Conservation (phyloP, 768 basidiomycete species). For the Butyriboletus loyo region DNA sequence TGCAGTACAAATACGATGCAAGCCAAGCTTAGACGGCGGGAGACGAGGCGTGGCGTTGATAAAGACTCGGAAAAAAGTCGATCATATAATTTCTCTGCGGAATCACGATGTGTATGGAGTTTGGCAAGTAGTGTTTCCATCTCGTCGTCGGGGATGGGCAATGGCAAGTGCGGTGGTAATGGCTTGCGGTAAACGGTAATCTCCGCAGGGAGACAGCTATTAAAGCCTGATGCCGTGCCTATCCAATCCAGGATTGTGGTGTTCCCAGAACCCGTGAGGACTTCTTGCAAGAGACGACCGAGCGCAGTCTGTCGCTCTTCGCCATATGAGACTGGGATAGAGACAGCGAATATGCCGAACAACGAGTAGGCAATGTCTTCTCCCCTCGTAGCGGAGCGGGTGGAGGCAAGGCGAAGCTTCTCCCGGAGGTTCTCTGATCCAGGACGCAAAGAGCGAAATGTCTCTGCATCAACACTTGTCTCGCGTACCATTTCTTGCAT, state of each 20-base stretch:
- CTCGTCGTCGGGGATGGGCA: conserved; percentile 2
- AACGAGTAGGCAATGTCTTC: conserved; percentile 29
- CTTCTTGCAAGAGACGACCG: conserved; percentile 18
- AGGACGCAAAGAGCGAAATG: conserved; percentile 11
- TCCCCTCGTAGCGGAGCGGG: conserved; percentile 16
- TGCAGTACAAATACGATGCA: conserved; percentile 13
- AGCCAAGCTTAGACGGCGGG: conserved; percentile 11
- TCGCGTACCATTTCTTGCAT: conserved; percentile 21
- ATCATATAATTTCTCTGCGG: conserved; percentile 10
- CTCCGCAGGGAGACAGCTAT: conserved; percentile 23
- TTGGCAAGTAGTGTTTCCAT: conserved; percentile 6
- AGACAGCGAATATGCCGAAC: conserved; percentile 24
- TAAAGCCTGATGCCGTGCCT: conserved; percentile 18
- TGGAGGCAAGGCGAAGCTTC: conserved; percentile 22
- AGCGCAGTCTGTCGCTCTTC: conserved; percentile 23
- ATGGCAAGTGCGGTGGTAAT: conserved; percentile 3
- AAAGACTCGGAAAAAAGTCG: conserved; percentile 5
- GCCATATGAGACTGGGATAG: conserved; percentile 20
- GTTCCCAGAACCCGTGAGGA: conserved; percentile 17
- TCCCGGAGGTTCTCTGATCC: conserved; percentile 14
- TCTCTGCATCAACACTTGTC: conserved; percentile 3
- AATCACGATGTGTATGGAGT: conserved; percentile 3
- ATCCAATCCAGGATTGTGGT: conserved; percentile 15
- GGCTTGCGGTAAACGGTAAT: conserved; percentile 16
- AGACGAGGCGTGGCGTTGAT: conserved; percentile 13